Base-by-base conservation (phyloP, 441 rosid genomes). In the Sinapis alba region DNA sequence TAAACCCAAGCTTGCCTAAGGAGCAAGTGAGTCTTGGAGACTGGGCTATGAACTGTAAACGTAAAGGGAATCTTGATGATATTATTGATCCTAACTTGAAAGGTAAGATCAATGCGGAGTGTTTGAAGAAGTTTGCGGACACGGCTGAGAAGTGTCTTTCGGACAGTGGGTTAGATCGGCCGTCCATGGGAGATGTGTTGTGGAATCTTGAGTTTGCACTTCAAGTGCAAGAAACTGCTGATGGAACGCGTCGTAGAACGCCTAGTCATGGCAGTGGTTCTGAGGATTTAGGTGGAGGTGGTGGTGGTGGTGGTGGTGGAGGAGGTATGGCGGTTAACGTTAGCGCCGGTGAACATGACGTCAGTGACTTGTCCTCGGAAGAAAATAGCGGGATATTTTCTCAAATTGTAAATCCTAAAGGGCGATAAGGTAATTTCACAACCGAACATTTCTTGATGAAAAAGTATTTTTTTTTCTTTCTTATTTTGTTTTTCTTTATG, bases 21-120 rank as follows among this genome's bases (percentile, higher is more conserved):
- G 92, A 86, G 59, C 89, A 88, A 73, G 88, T 85, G 0, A 85
- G 90, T 68, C 83, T 88, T 1, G 92, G 81, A n/a, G 90, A 88
- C 54, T 88, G 90, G 85, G 89, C 90, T 3, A 34, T 75, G 51
- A 65, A 70, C 3, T 86, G 90, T 73, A 81, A 73, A 47, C 81
- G 77, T 24, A 85, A 63, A 51, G 87, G 90, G 53, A 75, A 28
- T 4, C 61, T 85, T 13, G 77, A 79, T 8, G 86, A 81, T 26
- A 81, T 88, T 8, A 74, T 86, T 10, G 89, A 88, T 74, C 86
- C 88, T 2, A 51, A 72, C 41, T 75, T 88, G 8, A 78, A 80
- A 67, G 90, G 86, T 30, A 73, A 76, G 73, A 83, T 86, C 13
- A 76, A 83, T 32, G 80, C 73, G 0, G 85, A 85, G 6, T 84